These are phyloP conservation scores for Tetracladium marchalianum DNA, from an alignment of 495 filamentous ascomycete genomes.

Conservation along the genomic window DNA sequence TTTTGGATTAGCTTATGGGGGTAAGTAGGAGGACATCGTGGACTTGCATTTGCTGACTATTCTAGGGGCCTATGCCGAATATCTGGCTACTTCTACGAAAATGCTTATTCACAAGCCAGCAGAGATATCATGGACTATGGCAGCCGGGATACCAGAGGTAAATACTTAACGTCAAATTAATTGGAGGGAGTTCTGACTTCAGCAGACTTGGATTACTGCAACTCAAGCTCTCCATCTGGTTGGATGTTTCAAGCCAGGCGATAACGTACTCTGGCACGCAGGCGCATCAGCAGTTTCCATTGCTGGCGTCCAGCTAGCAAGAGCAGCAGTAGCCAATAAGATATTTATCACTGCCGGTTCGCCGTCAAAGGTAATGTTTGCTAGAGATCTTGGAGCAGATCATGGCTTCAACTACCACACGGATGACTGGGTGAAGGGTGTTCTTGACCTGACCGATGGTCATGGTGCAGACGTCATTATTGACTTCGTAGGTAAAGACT, in stretches of 20 bases:
- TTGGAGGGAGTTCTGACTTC: not conserved
- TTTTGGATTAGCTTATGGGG: slow-evolving; percentile 80
- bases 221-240: slow-evolving; percentile 77
- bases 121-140: slow-evolving; percentile 58
- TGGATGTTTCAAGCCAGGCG: slow-evolving; percentile 52
- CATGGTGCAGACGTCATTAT: slow-evolving; percentile 53
- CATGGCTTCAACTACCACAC: slow-evolving; percentile 40
- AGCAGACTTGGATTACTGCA: slow-evolving; percentile 80
- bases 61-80: slow-evolving; percentile 79
- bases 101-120: slow-evolving; percentile 48
- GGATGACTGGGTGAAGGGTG: slow-evolving; percentile 28
- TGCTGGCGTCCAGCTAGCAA: slow-evolving; percentile 72
- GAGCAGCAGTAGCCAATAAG: slow-evolving; percentile 46
- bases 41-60: slow-evolving; percentile 48
- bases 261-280: slow-evolving; percentile 85
- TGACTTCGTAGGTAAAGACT: slow-evolving; percentile 62
- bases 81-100: slow-evolving; percentile 59
- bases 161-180: slow-evolving; percentile 11
- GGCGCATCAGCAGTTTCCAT: slow-evolving; percentile 84
- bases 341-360: slow-evolving; percentile 72
- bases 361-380: slow-evolving; percentile 70
- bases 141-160: slow-evolving; percentile 52
- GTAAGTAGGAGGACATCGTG: slow-evolving; percentile 50
- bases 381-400: slow-evolving; percentile 56
- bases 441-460: slow-evolving; percentile 34